Base-by-base conservation (phyloP, 371 early-diverging fungal species). In the Mortierella sp. region DNA sequence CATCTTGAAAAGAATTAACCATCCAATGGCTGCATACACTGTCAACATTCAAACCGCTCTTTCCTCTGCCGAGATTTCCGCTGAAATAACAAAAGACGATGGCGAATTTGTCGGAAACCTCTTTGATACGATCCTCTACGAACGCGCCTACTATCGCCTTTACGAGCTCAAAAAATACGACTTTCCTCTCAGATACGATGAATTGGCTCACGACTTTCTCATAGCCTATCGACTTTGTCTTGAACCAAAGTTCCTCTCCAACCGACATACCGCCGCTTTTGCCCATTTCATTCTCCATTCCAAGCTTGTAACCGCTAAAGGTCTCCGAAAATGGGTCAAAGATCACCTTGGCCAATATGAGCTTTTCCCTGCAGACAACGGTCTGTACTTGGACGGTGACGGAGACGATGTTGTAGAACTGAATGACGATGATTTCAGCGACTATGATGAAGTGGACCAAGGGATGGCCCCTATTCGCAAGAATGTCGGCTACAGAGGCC, bases 121-220 rank as follows among this genome's bases (percentile, higher is more conserved):
- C 13, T 76, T 53, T 49, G 76, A 76, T 32, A 70, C 70, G 0
- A 67, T 76, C 29, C 67, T 76, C 23, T 76, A 70, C 32, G 76
- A 76, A 45, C 70, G 76, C 42, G 76, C 76, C 19, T 66, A 61
- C 56, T 29, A 76, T 28, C 76, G 76, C 13, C 53, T 76, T 35
- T 28, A 76, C 23, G 37, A 51, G 19, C 71, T 63, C 29, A 61
- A 71, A 19, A 70, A 67, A 40, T 61, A 55, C 22, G 76, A 76
- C 13, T 71, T 70, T 28, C 76, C 76, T 8, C 40, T 76, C 37
- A 61, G 55, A 23, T 76, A 76, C 32, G 64, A 67, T 19, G 67
- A 70, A 6, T 26, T 76, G 10, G 71, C 76, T 23, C 54, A 70
- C 45, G 76, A 76, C 61, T 71, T 76, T 9, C 19, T 59, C 13